Percentiles rank a stretch among this genome's conserved stretches.
These are phyloP conservation scores for Pseudopithomyces maydicus DNA, from an alignment of 2,329 filamentous ascomycete species.

Conservation along the genomic window DNA sequence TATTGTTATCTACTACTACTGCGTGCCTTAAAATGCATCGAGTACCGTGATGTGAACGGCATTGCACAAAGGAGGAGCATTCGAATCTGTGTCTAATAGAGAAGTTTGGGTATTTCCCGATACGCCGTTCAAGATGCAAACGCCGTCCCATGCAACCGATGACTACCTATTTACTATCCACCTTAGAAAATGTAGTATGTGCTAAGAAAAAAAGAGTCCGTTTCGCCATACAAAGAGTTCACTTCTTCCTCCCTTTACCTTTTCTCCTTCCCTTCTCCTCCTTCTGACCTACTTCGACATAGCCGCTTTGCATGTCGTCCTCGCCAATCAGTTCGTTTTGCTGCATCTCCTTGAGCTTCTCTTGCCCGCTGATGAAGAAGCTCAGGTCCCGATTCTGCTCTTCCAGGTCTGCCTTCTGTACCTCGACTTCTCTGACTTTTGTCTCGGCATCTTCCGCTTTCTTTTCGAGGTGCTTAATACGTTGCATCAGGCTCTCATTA, in stretches of 20 bases:
- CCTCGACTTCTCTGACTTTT: conserved; percentile 47
- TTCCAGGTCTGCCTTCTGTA: conserved; percentile 72
- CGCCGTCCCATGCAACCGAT: neutral
- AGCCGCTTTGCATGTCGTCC: conserved; percentile 62
- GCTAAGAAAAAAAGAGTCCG: neutral
- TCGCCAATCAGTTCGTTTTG: conserved; percentile 75
- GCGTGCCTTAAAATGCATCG: neutral
- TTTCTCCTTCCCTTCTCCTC: conserved; percentile 31
- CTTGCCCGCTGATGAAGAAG: conserved; percentile 84
- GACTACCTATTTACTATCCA: neutral
- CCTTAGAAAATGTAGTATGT: too few species aligned
- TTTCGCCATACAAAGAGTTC: neutral
- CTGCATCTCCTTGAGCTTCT: conserved; percentile 75
- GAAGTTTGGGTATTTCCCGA: conserved; percentile 4
- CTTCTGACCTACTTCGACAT: conserved; percentile 33
- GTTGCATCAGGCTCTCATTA: conserved; percentile 76
- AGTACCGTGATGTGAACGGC: neutral
- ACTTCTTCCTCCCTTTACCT: conserved; percentile 33
- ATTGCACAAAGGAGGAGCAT: too few species aligned
- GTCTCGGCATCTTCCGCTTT: conserved; percentile 62
- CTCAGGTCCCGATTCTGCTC: conserved; percentile 87
- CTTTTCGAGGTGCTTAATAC: conserved; percentile 73
- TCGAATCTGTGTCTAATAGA: too few species aligned
- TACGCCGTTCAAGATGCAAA: conserved; percentile 2
- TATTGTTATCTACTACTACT: neutral